Evolutionary conservation across 352 stramenopile species (phyloP).

Genomic region (Phytophthora litchii): DNA sequence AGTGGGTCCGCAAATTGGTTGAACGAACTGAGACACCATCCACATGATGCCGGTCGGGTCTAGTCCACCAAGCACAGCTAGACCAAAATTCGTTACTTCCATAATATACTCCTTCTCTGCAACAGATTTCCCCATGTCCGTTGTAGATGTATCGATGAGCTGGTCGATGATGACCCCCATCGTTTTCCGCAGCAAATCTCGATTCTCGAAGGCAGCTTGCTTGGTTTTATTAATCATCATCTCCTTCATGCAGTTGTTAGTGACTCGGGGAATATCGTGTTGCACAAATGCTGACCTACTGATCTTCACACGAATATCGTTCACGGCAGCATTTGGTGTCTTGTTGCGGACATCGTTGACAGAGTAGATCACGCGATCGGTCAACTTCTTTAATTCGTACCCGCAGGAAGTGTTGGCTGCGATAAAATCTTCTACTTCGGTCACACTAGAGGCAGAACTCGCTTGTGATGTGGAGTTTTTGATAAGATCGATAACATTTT

Average conservation of each 20-base stretch:
- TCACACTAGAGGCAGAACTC: slow-evolving; percentile 1
- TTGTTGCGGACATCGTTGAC: slow-evolving; percentile 18
- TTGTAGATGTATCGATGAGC: slow-evolving; percentile 23
- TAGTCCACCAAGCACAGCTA: slow-evolving; percentile 21
- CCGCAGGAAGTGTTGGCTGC: slow-evolving; percentile 10
- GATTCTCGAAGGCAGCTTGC: slow-evolving; percentile 27
- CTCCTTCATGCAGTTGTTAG: slow-evolving; percentile 18
- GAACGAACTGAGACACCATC: slow-evolving; percentile 32
- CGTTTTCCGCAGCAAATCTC: slow-evolving; percentile 49
- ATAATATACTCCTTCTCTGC: slow-evolving; percentile 8
- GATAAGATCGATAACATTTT: slow-evolving; percentile 12
- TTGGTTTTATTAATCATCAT: slow-evolving; percentile 12
- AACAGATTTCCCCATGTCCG: slow-evolving; percentile 13
- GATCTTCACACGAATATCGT: slow-evolving; percentile 13
- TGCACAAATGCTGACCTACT: slow-evolving; percentile 4
- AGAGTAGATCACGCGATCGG: slow-evolving; percentile 13
- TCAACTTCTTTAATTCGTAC: slow-evolving; percentile 17
- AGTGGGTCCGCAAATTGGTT: slow-evolving; percentile 39
- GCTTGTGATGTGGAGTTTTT: slow-evolving; percentile 2
- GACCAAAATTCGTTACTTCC: slow-evolving; percentile 27
- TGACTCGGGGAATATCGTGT: slow-evolving; percentile 11
- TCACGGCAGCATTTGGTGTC: slow-evolving; percentile 11
- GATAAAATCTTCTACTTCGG: slow-evolving; percentile 18
- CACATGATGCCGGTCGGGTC: slow-evolving; percentile 35
- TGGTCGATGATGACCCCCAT: slow-evolving; percentile 20